These are phyloP conservation scores for Metschnikowia continentalis DNA, from an alignment of 805 yeast genomes.

Conservation along the genomic window DNA sequence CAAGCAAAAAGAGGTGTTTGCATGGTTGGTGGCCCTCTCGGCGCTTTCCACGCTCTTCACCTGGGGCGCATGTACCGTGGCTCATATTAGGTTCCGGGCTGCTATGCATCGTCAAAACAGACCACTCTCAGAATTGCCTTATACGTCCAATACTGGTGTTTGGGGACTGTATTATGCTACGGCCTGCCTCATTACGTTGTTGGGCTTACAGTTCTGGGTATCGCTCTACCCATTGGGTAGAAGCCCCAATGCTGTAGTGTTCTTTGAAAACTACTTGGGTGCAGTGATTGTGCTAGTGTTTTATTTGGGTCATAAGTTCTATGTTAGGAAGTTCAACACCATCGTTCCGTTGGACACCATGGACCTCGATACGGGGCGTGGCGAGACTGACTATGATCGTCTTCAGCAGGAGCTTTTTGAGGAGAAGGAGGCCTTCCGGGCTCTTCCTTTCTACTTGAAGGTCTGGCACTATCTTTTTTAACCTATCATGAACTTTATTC, in stretches of 20 bases:
- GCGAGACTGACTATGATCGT: slow-evolving; percentile 21
- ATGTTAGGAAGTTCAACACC: slow-evolving; percentile 18
- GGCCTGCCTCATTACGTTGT: slow-evolving; percentile 19
- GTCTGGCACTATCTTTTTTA: slow-evolving; percentile 16
- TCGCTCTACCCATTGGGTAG: slow-evolving; percentile 25
- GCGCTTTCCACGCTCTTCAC: slow-evolving; percentile 42
- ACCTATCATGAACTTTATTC: not conserved
- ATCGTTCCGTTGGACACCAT: slow-evolving; percentile 20
- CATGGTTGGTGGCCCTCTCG: slow-evolving; percentile 40
- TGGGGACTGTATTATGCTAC: slow-evolving; percentile 26
- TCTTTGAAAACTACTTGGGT: slow-evolving; percentile 26
- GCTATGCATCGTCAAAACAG: slow-evolving; percentile 41
- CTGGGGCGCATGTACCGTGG: slow-evolving; percentile 39
- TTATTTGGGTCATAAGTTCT: slow-evolving; percentile 24
- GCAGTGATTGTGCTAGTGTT: slow-evolving; percentile 21
- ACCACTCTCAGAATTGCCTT: slow-evolving; percentile 48
- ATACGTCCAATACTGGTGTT: slow-evolving; percentile 45
- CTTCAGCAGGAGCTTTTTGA: slow-evolving; percentile 21
- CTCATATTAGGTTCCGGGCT: slow-evolving; percentile 39
- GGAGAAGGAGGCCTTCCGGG: slow-evolving; percentile 14
- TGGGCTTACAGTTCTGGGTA: slow-evolving; percentile 27
- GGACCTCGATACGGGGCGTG: slow-evolving; percentile 26
- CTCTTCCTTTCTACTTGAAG: slow-evolving; percentile 16
- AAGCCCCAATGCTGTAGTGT: slow-evolving; percentile 18
- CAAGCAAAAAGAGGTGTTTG: slow-evolving; percentile 32